phyloP scores from a whole-genome alignment of 2,329 filamentous ascomycete species.

The Sporothrix schenckii region DNA sequence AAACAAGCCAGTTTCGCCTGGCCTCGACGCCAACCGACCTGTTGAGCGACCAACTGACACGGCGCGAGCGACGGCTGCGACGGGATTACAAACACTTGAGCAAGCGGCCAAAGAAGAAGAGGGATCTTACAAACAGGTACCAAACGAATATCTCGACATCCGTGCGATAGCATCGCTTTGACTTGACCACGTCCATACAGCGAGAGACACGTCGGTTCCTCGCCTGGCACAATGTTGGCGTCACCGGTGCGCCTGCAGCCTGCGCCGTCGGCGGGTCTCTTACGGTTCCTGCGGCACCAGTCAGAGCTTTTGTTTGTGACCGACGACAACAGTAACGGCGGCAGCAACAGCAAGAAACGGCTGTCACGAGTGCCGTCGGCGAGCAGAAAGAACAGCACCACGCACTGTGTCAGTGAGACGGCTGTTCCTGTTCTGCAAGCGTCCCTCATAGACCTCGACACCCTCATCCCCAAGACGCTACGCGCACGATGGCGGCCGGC shows the following conservation, averaged over 20 bases:
- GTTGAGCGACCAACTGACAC: background rate
- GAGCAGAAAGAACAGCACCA: conserved; percentile 39
- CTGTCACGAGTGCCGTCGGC: conserved; percentile 7
- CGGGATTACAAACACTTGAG: background rate
- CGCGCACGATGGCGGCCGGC: conserved; percentile 29
- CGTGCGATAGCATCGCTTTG: background rate
- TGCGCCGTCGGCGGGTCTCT: conserved; percentile 60
- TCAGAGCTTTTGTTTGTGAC: conserved; percentile 60
- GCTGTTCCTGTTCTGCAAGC: conserved; percentile 35
- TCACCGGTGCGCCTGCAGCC: conserved; percentile 38
- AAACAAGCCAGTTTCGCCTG: background rate
- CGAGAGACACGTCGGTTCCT: too few relatives aligned
- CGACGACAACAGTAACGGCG: conserved; percentile 39
- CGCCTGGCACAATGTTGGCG: conserved; percentile 14
- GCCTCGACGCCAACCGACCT: conserved; percentile 8
- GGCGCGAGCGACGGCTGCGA: background rate
- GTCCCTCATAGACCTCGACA: conserved; percentile 37
- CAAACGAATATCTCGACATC: background rate
- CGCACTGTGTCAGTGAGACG: background rate
- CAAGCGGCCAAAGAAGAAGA: background rate
- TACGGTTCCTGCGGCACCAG: conserved; percentile 74
- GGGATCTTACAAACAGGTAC: background rate
- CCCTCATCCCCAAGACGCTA: conserved; percentile 39
- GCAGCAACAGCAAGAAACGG: background rate
- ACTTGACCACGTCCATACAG: background rate